Base-by-base conservation (phyloP, 139 green algal species). In the Cymbomonas tetramitiformis region DNA sequence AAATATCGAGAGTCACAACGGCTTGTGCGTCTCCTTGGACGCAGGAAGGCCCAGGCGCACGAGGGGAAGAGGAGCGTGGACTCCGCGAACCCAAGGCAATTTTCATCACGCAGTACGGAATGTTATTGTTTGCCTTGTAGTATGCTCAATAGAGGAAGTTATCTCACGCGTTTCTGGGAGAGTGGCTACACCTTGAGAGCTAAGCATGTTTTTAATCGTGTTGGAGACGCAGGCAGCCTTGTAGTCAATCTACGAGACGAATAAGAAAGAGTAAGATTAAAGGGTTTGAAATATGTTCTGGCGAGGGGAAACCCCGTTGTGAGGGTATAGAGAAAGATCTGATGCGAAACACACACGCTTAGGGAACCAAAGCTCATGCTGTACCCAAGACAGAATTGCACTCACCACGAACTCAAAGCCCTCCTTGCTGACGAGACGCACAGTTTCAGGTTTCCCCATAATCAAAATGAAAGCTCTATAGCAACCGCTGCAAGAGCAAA, bases 161-260 rank as follows among this genome's bases (percentile, higher is more conserved):
- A n/a, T n/a, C n/a, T n/a, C n/a, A n/a, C n/a, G n/a, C n/a, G n/a
- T n/a, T n/a, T n/a, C n/a, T n/a, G n/a, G n/a, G n/a, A n/a, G n/a
- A n/a, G n/a, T n/a, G n/a, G n/a, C n/a, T n/a, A n/a, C n/a, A n/a
- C n/a, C 86, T 70, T 86, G 66, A 0, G 84, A 94, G 62, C 75
- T 88, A 0, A 97, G 75, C 90, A 98, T 98, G 74, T 93, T 94
- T 21, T 86, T 84, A 32, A 98, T 90, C 23, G 89, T 97, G 68
- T 93, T 94, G 18, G 73, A 88, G 1, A 98, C 87, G 57, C 84
- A 94, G 28, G 91, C 90, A 2, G 91, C 91, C 54, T 92, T 77
- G 50, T 91, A 83, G 58, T 95, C 85, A 1, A 98, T 72, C 41
- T 50, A 23, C 21, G 41, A 6, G 41, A 12, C 10, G 10, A 19